Conservation (phyloP, 2,329 filamentous ascomycete genomes). For the Ophiosphaerella korrae region DNA sequence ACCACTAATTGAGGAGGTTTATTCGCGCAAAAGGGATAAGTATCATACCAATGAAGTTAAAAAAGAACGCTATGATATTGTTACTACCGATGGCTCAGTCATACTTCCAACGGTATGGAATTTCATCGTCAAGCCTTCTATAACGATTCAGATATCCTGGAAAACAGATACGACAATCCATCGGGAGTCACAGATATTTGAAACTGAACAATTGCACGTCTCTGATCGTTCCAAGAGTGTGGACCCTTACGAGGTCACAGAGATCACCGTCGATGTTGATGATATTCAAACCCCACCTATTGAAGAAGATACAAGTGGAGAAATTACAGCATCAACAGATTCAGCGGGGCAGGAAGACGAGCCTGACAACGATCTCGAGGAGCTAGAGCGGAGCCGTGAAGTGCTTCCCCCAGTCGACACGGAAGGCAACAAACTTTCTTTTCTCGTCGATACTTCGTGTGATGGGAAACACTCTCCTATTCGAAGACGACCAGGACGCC, state of each 20-base stretch:
- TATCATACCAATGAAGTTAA: slow-evolving; percentile 8
- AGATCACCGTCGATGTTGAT: no score
- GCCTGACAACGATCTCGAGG: background rate
- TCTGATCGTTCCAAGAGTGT: no score
- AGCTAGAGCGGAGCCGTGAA: background rate
- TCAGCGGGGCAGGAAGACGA: background rate
- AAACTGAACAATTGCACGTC: background rate
- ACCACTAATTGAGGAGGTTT: slow-evolving; percentile 18
- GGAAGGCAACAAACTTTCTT: background rate
- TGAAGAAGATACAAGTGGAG: background rate
- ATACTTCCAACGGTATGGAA: slow-evolving; percentile 29
- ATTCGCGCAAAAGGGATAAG: slow-evolving; percentile 4
- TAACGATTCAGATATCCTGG: slow-evolving; percentile 7
- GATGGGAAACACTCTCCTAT: no score
- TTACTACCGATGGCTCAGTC: slow-evolving; percentile 9
- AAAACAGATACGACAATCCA: background rate
- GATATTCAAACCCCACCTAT: no score
- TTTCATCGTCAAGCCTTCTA: slow-evolving; percentile 11
- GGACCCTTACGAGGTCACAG: no score
- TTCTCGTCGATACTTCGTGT: background rate
- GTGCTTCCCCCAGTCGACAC: background rate
- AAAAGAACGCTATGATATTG: slow-evolving; percentile 18
- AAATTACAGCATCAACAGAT: background rate
- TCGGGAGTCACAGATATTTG: no score
- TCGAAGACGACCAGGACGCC: background rate